Evolutionary conservation across 768 basidiomycete genomes (phyloP).

Genomic region (Boletus patriciae): DNA sequence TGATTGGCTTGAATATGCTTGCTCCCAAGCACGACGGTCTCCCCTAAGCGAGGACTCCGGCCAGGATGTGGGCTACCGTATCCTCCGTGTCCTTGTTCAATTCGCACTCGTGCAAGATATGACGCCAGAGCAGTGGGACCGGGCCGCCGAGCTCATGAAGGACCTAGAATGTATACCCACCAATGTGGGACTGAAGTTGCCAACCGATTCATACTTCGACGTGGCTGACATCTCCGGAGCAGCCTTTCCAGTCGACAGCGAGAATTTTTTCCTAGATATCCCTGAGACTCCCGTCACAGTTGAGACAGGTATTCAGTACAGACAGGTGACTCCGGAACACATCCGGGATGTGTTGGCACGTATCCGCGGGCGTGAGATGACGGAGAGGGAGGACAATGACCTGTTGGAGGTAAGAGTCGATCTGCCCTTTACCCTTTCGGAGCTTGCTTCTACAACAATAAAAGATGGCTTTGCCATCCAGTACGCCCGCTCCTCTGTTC

Average conservation of each 20-base stretch:
- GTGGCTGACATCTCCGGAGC: conserved; percentile 74
- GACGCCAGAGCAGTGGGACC: conserved; percentile 51
- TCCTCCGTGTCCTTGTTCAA: conserved; percentile 62
- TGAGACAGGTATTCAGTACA: not conserved
- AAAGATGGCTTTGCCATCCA: too few relatives aligned
- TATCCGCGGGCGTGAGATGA: too few relatives aligned
- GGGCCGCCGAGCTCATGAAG: conserved; percentile 49
- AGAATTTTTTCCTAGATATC: not conserved
- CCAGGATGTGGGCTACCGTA: conserved; percentile 49
- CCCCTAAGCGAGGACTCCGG: conserved; percentile 14
- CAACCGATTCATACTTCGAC: conserved; percentile 75
- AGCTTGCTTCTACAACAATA: too few relatives aligned
- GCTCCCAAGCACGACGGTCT: conserved; percentile 34
- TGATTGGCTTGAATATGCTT: conserved; percentile 71
- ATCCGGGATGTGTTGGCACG: not conserved
- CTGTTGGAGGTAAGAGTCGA: too few relatives aligned
- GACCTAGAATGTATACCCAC: conserved; percentile 69
- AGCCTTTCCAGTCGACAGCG: conserved; percentile 5
- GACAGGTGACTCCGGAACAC: not conserved
- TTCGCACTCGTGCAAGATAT: conserved; percentile 69
- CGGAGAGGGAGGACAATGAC: too few relatives aligned
- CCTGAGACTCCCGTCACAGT: not conserved
- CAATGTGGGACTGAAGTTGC: conserved; percentile 64
- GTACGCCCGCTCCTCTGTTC: too few relatives aligned
- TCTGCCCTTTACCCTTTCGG: too few relatives aligned